Conservation (phyloP, 1,139 yeast genomes). For the Suhomyces taliae region DNA sequence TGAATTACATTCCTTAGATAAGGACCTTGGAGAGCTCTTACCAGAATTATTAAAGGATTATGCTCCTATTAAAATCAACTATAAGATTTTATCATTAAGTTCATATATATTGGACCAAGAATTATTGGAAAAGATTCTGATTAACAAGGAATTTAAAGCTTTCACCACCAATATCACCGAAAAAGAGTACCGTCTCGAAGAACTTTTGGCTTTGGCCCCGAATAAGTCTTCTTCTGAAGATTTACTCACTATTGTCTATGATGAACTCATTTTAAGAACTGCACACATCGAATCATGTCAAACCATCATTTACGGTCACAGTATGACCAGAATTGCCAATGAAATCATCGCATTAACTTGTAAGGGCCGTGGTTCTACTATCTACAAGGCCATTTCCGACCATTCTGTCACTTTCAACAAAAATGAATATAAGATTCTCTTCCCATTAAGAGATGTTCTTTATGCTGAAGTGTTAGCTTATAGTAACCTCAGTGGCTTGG, state of each 20-base stretch:
- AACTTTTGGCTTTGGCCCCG: conserved; percentile 34
- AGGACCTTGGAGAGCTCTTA: conserved; percentile 18
- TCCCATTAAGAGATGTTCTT: conserved; percentile 76
- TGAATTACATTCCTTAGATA: conserved; percentile 17
- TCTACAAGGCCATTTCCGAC: conserved; percentile 56
- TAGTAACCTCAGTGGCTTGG: conserved; percentile 35
- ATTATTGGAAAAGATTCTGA: conserved; percentile 25
- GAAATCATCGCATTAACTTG: conserved; percentile 76
- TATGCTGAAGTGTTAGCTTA: conserved; percentile 64
- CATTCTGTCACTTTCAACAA: conserved; percentile 30
- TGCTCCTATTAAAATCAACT: conserved; percentile 26
- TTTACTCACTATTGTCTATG: conserved; percentile 48
- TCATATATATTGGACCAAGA: conserved; percentile 31
- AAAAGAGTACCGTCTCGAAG: conserved; percentile 18
- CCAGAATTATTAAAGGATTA: conserved; percentile 23
- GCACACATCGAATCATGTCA: conserved; percentile 50
- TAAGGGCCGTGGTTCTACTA: conserved; percentile 82
- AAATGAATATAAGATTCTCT: conserved; percentile 45
- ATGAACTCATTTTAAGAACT: conserved; percentile 47
- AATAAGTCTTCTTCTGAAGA: conserved; percentile 67
- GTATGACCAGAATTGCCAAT: conserved; percentile 83
- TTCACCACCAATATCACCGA: conserved; percentile 13
- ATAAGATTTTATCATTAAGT: conserved; percentile 40
- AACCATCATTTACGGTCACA: conserved; percentile 69
- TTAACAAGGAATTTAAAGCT: conserved; percentile 30